These are phyloP conservation scores for Anaeramoeba flamelloides DNA, from an alignment of 78 protist genomes.

Conservation along the genomic window DNA sequence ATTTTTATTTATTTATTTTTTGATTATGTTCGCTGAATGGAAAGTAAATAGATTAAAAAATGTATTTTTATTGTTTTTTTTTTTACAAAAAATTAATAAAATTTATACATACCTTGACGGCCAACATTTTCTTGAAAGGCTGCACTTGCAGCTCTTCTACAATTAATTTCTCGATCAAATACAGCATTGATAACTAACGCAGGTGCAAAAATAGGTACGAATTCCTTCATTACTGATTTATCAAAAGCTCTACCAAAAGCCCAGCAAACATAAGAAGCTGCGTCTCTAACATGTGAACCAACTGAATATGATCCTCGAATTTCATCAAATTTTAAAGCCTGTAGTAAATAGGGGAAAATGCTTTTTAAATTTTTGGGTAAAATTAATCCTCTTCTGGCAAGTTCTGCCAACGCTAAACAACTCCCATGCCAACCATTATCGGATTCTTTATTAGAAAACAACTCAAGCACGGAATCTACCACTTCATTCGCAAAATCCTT, in stretches of 20 bases:
- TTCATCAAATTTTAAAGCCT: neutral
- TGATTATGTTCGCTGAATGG: no score
- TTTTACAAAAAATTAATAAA: no score
- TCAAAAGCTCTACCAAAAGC: slow-evolving; percentile 84
- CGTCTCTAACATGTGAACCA: slow-evolving; percentile 86
- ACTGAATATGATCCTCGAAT: slow-evolving; percentile 35
- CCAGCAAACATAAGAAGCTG: slow-evolving; percentile 89
- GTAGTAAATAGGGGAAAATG: slow-evolving; percentile 18
- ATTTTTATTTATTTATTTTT: no score
- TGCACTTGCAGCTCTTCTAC: slow-evolving; percentile 90
- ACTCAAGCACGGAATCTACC: slow-evolving; percentile 26
- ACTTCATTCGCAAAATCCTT: slow-evolving; percentile 60
- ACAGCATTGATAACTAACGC: slow-evolving; percentile 19
- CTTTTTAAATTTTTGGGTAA: slow-evolving; percentile 50
- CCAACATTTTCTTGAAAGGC: slow-evolving; percentile 65
- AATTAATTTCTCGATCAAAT: slow-evolving; percentile 68
- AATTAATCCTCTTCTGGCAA: slow-evolving; percentile 65
- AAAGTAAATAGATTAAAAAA: no score
- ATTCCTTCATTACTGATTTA: slow-evolving; percentile 25
- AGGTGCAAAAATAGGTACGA: slow-evolving; percentile 22
- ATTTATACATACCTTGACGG: slow-evolving; percentile 28
- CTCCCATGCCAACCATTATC: slow-evolving; percentile 71
- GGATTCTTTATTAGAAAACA: neutral
- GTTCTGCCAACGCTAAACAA: slow-evolving; percentile 78
- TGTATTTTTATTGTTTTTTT: no score